A percentile compares a stretch with the other conserved stretches of the same genome.
phyloP scores from a whole-genome alignment of 352 stramenopile genomes.

The Salisapilia sapeloensis region DNA sequence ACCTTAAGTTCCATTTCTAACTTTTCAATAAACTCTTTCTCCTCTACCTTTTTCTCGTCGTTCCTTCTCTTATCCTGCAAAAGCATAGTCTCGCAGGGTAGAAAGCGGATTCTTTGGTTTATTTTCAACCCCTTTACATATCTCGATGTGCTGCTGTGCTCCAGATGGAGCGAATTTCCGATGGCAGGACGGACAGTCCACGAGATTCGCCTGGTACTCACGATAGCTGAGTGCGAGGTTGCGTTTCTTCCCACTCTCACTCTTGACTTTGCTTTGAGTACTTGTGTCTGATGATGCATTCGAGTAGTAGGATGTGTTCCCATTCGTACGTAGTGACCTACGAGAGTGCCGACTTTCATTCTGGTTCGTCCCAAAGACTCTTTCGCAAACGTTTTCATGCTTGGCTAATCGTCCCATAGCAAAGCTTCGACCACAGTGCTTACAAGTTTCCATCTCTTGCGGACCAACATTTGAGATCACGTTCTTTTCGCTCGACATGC shows the following conservation, averaged over 20 bases:
- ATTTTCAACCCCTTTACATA: conserved; percentile 72
- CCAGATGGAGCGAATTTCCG: conserved; percentile 70
- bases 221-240: conserved; percentile 54
- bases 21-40: too few species aligned
- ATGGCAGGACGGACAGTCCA: conserved; percentile 63
- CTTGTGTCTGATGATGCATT: too few species aligned
- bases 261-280: too few species aligned
- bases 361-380: neutral
- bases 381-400: conserved; percentile 52
- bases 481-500: neutral
- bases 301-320: conserved; percentile 9
- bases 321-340: neutral
- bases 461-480: conserved; percentile 3
- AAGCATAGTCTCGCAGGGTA: conserved; percentile 48
- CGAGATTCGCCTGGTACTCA: conserved; percentile 60
- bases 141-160: conserved; percentile 71
- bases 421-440: conserved; percentile 63
- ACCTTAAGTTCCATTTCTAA: too few species aligned
- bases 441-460: conserved; percentile 41
- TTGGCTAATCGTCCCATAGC: conserved; percentile 63
- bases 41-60: too few species aligned
- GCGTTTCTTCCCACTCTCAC: conserved; percentile 31
- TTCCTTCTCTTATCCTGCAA: conserved; percentile 39
- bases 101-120: conserved; percentile 51
- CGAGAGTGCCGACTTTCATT: neutral